Conservation (phyloP, 2,329 filamentous ascomycete species). For the Fusarium gaditjirri region DNA sequence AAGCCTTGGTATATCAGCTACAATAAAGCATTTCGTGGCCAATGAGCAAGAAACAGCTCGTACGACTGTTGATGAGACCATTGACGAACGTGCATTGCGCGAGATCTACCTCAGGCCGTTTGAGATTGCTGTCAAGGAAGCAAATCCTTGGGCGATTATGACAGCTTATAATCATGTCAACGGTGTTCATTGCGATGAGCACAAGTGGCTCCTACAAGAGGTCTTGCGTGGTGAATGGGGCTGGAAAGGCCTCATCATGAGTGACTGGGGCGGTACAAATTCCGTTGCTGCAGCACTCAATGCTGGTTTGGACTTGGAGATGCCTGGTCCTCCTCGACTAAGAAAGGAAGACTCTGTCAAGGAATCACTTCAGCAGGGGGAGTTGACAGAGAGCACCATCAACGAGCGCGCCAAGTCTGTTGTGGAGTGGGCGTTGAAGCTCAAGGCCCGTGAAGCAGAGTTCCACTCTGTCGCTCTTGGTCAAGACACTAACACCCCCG, state of each 20-base stretch:
- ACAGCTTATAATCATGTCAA: conserved; percentile 60
- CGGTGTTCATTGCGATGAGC: conserved; percentile 55
- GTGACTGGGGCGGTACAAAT: conserved; percentile 57
- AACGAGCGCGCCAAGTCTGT: conserved; percentile 46
- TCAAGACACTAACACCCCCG: conserved; percentile 34
- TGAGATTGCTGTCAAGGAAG: conserved; percentile 56
- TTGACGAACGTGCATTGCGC: conserved; percentile 46
- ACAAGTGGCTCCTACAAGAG: conserved; percentile 51
- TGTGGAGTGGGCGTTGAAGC: conserved; percentile 44
- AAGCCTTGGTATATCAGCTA: conserved; percentile 54
- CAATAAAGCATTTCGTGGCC: conserved; percentile 59
- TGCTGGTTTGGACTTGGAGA: conserved; percentile 48
- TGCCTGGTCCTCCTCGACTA: conserved; percentile 50
- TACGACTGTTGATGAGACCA: conserved; percentile 46
- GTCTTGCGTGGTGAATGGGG: conserved; percentile 58
- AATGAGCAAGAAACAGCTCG: conserved; percentile 53
- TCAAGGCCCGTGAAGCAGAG: conserved; percentile 35
- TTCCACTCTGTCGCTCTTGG: neutral
- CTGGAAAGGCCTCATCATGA: conserved; percentile 58
- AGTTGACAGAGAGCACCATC: conserved; percentile 39
- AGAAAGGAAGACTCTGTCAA: conserved; percentile 39
- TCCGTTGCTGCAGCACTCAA: conserved; percentile 49
- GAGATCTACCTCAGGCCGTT: conserved; percentile 59
- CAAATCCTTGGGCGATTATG: conserved; percentile 58
- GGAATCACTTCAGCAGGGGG: conserved; percentile 37